Conservation (phyloP, 805 yeast species). For the Saccharomycopsis guyanensis region DNA sequence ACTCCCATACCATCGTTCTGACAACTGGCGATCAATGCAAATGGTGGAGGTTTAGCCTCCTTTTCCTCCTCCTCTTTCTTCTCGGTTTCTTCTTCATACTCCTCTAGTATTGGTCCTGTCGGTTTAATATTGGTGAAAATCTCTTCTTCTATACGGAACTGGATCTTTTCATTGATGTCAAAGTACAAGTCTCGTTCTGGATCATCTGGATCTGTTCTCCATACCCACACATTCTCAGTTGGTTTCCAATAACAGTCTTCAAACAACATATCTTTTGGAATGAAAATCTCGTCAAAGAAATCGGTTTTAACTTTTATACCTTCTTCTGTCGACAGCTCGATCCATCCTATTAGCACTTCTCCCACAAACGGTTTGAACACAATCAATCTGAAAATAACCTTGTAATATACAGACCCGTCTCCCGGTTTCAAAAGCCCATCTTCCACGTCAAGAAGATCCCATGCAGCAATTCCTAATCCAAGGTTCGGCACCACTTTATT, state of each 20-base stretch:
- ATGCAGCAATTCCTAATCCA: slow-evolving; percentile 78
- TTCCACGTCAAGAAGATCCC: slow-evolving; percentile 74
- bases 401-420: slow-evolving; percentile 82
- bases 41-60: slow-evolving; percentile 54
- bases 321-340: slow-evolving; percentile 76
- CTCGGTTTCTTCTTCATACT: slow-evolving; percentile 28
- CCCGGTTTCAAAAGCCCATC: slow-evolving; percentile 92
- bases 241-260: slow-evolving; percentile 62
- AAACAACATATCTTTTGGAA: slow-evolving; percentile 76
- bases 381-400: slow-evolving; percentile 63
- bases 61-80: slow-evolving; percentile 24
- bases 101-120: slow-evolving; percentile 50
- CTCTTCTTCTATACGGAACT: slow-evolving; percentile 88
- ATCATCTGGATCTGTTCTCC: slow-evolving; percentile 70
- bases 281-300: slow-evolving; percentile 85
- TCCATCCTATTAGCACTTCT: slow-evolving; percentile 89
- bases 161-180: slow-evolving; percentile 84
- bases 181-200: slow-evolving; percentile 71
- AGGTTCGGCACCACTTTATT: slow-evolving; percentile 77
- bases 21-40: slow-evolving; percentile 80
- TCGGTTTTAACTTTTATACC: slow-evolving; percentile 80
- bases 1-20: slow-evolving; percentile 97
- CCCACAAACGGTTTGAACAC: slow-evolving; percentile 94
- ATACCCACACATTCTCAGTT: slow-evolving; percentile 91
- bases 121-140: slow-evolving; percentile 80